Percentiles rank a stretch among this genome's conserved stretches.
Evolutionary conservation across 768 basidiomycete genomes (phyloP).

Genomic region (Candolleomyces eurysporus): DNA sequence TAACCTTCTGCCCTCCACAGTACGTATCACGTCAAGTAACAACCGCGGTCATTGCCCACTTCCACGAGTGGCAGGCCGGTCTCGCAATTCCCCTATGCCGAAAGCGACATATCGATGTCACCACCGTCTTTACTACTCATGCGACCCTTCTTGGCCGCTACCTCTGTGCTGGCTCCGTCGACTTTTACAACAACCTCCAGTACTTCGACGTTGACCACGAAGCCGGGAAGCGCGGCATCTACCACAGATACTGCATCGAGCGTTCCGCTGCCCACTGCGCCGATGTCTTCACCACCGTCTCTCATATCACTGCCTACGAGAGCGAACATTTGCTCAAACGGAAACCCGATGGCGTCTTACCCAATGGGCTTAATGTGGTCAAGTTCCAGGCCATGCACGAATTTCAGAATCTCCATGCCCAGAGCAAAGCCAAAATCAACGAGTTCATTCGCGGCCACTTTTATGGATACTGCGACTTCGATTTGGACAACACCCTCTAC

Average conservation of each 20-base stretch:
- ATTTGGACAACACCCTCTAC: conserved; percentile 88
- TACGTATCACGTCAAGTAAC: conserved; percentile 78
- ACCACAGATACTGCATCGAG: conserved; percentile 97
- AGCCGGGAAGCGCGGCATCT: conserved; percentile 98
- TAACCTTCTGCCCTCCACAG: conserved; percentile 31
- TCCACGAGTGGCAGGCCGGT: conserved; percentile 99
- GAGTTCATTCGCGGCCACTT: conserved; percentile 98
- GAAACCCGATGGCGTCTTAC: conserved; percentile 95
- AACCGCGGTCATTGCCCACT: conserved; percentile 93
- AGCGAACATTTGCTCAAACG: conserved; percentile 94
- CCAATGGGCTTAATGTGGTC: conserved; percentile 97
- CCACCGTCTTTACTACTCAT: conserved; percentile 98
- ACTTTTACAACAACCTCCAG: conserved; percentile 99
- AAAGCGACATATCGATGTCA: conserved; percentile 96
- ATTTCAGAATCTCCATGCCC: conserved; percentile 93
- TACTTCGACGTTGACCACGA: conserved; percentile 99
- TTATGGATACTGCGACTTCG: conserved; percentile 96
- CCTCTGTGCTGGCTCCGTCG: conserved; percentile 96
- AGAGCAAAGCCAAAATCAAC: conserved; percentile 95
- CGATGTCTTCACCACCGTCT: conserved; percentile 97
- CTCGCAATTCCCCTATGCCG: conserved; percentile 92
- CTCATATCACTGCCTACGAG: conserved; percentile 98
- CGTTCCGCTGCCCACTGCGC: conserved; percentile 92
- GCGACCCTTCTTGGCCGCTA: conserved; percentile 98
- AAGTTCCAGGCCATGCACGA: conserved; percentile 99